Evolutionary conservation across 441 rosid species (phyloP), one percentile per base, ranked within the genome.

Genomic region (Capsella rubella): DNA sequence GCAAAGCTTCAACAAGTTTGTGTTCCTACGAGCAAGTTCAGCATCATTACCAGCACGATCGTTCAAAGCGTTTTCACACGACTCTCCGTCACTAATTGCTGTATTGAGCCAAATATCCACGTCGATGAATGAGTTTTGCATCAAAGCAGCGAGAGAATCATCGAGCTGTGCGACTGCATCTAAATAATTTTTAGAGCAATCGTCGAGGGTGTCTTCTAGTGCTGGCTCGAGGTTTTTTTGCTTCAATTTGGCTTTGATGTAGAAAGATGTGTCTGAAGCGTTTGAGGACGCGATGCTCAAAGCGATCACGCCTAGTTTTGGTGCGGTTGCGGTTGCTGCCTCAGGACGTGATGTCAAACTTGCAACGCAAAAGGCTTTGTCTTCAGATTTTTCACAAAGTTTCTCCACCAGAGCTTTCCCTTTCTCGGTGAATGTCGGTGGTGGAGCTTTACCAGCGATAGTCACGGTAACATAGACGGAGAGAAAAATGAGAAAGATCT

Each of bases 401-500:
- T 64, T 71, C 56, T 71, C 79, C 0, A 50, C 70, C 35, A 71
- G n/a, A 3, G 76, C 82, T 64, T 63, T 60, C 66, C 77, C 82
- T 40, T 58, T 77, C 69, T 71, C 81, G 76, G 82, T 51, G 51
- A 68, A 57, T 64, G 69, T 74, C 63, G 84, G 73, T 50, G 87
- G 75, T 67, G 80, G 83, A 49, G 62, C 64, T 71, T 70, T 79
- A 0, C 78, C 71, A 52, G 76, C 82, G 13, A 76, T 21, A 6
- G 83, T 69, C 8, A 78, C 80, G 40, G 80, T 39, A 72, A 83
- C 66, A 76, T 80, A 76, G 68, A 85, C 10, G 80, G 84, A 61
- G 43, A 73, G 82, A n/a, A 81, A 63, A 60, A 81, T 57, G 47
- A 89, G 78, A 84, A 85, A 72, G 40, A 84, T 71, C 71, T 80